Evolutionary conservation across 495 filamentous ascomycete species (phyloP), one percentile per base, ranked within the genome.

Genomic region (Aspergillus funiculosus): DNA sequence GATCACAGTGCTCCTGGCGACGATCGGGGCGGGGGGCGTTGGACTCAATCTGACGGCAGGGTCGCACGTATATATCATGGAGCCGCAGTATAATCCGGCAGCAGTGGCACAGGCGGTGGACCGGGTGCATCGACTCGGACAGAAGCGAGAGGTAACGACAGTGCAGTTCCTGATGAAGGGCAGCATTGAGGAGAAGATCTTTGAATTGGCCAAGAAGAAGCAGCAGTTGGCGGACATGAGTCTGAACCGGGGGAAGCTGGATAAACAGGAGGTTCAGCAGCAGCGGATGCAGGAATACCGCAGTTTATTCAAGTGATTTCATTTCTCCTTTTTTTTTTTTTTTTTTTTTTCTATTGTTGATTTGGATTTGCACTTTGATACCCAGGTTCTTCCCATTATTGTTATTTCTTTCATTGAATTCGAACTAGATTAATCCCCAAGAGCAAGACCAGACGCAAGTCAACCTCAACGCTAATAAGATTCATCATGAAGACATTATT

Each of bases 61-160:
- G 17, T 90, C 81, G 57, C 81, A 79, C 27, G 92, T 91, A 9
- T 98, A 89, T 56, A 83, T 97, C 34, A 96, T 98, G 92, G 92
- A 98, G 63, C 92, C 92, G 2, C 89, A 96, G 53, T 98, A 88
- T 61, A 98, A 98, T 61, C 92, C 92, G 1, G 90, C 89, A 4
- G 86, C 89, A 0, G 90, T 97, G 52, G 87, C 89, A 4, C 92
- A 98, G 61, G 92, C 92, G 3, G 74, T 98, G 6, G 92, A 98
- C 56, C 86, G 92, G 31, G 85, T 98, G 18, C 92, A 98, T 60
- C 83, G 92, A 13, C 74, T 98, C 14, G 92, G 92, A 0, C 92
- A 98, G 69, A 91, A 76, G 55, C 75, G 91, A 6, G 75, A 81
- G 19, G 92, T 98, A 3, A 76, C 75, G 7, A 94, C 86, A 1